Evolutionary conservation across 345 rosid species (phyloP).

Genomic region (Iberis pinnata): DNA sequence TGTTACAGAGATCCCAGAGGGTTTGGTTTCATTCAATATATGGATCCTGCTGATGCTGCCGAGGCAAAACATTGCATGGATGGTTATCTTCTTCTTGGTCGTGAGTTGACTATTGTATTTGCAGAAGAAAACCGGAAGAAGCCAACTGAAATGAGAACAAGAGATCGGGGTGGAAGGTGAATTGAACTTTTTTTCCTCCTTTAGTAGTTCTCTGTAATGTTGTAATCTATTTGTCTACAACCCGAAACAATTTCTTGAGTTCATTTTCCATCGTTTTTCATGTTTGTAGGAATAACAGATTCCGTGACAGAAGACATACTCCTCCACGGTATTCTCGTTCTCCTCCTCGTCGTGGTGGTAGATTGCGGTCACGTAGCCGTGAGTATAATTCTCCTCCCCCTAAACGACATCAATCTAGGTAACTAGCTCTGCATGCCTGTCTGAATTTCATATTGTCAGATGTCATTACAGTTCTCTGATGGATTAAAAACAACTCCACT

Average conservation of each 20-base stretch:
- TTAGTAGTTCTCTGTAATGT: too few relatives aligned
- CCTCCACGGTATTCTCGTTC: conserved; percentile 37
- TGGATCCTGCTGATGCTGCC: conserved; percentile 83
- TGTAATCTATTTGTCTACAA: too few relatives aligned
- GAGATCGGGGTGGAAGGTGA: conserved; percentile 58
- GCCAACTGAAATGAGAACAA: conserved; percentile 86
- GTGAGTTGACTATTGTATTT: conserved; percentile 91
- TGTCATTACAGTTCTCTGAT: too few relatives aligned
- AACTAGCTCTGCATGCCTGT: too few relatives aligned
- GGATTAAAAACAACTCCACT: not conserved
- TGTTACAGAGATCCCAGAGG: conserved; percentile 87
- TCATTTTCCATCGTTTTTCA: not conserved
- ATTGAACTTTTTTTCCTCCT: not conserved
- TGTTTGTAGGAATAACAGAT: conserved; percentile 29
- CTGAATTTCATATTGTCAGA: too few relatives aligned
- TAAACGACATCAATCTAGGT: conserved; percentile 57
- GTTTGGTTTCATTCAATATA: conserved; percentile 92
- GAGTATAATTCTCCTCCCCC: conserved; percentile 51
- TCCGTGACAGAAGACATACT: conserved; percentile 46
- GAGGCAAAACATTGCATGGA: conserved; percentile 95
- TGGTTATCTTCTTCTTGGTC: conserved; percentile 84
- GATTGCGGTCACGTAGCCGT: conserved; percentile 49
- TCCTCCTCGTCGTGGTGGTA: conserved; percentile 58
- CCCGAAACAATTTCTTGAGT: too few relatives aligned
- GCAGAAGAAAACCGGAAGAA: conserved; percentile 99